Evolutionary conservation across 345 rosid genomes (phyloP), one percentile per base, ranked within the genome.

Genomic region (Cardiospermum halicacabum): DNA sequence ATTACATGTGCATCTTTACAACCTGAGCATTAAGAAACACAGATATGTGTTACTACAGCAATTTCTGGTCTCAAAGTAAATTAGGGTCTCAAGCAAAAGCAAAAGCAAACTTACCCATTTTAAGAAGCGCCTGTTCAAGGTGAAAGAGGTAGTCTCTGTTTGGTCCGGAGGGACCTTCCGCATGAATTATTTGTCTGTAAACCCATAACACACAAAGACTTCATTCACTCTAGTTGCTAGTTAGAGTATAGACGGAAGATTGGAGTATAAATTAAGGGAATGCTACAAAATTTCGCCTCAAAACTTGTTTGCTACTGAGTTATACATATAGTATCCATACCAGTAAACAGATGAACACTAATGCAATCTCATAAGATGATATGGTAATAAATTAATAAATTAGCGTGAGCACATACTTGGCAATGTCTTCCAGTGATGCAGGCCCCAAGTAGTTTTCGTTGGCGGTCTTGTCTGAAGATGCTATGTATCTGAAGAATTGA

Each of bases 101-200:
- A 5, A 21, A 65, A 18, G 7, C 4, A 51, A 43, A 0, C 54
- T 78, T 65, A 86, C 94, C 94, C 18, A 84, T 68, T 72, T 86
- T 69, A 56, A 68, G 69, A 26, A 93, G 93, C 66, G 94, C 90
- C 32, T 55, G 65, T 76, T 88, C 97, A 26, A 93, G 87, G 21
- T 86, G 81, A 76, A 90, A 86, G 57, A 90, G 86, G 66, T 85
- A 88, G 62, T 88, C 96, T 82, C 93, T 86, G 81, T 88, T 88
- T 45, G 98, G 94, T 62, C 97, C 98, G 15, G 98, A 93, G 27
- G 98, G 98, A 53, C 98, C 98, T 82, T 82, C 59, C 2, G 96
- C 90, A 16, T 69, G 56, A 67, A 81, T 72, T 30, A 93, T 88
- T 76, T 93, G 96, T 61, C 96, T 93, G 74, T 69, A 57, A 18